phyloP scores from a whole-genome alignment of 345 rosid genomes.

The Orychophragmus violaceus region DNA sequence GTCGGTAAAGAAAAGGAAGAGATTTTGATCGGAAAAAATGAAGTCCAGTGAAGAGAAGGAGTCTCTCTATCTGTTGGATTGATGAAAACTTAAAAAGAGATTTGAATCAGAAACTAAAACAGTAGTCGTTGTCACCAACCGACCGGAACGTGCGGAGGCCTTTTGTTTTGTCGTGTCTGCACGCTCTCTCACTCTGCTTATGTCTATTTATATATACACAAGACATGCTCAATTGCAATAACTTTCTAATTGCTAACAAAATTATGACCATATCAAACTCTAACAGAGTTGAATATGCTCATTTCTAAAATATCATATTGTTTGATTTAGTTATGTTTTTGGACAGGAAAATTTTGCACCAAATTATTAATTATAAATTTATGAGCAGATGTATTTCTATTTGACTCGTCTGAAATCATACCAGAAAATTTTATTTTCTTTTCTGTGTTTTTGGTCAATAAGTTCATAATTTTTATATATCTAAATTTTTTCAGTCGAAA shows the following conservation, averaged over 20 bases:
- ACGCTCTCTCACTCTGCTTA: conserved; percentile 45
- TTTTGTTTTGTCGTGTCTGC: conserved; percentile 72
- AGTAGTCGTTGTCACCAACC: conserved; percentile 47
- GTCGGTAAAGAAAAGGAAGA: conserved; percentile 1
- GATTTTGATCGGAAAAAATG: neutral
- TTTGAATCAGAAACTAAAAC: conserved; percentile 8
- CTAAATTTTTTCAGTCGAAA: too few relatives aligned
- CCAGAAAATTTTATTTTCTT: neutral
- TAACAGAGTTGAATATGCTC: too few relatives aligned
- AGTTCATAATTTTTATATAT: neutral
- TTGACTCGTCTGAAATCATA: neutral
- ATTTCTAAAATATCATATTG: too few relatives aligned
- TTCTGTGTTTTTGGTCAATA: neutral
- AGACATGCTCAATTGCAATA: conserved; percentile 17
- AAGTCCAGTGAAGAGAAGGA: conserved; percentile 21
- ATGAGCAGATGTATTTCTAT: too few relatives aligned
- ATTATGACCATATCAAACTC: conserved; percentile 15
- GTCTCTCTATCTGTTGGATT: too few relatives aligned
- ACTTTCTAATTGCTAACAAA: too few relatives aligned
- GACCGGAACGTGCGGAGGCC: conserved; percentile 64
- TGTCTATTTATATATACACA: conserved; percentile 8
- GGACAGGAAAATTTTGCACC: too few relatives aligned
- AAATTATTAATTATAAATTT: too few relatives aligned
- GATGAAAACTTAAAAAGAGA: conserved; percentile 26
- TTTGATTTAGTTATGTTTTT: too few relatives aligned